Evolutionary conservation across 257 asterid genomes (phyloP).

Genomic region (Parsonsia alboflavescens): DNA sequence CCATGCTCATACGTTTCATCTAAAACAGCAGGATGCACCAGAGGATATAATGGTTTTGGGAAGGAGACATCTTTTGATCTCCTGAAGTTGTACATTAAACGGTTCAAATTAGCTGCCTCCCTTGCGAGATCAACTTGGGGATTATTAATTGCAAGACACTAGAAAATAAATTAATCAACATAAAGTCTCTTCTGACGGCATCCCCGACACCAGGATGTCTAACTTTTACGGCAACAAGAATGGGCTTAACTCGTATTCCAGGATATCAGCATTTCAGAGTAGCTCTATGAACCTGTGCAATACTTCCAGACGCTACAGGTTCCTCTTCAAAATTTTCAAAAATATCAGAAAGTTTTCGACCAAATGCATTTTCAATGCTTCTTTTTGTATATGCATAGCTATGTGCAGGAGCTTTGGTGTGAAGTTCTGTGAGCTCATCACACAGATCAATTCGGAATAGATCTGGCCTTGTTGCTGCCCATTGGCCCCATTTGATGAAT

Average conservation of each 20-base stretch:
- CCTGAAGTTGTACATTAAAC: conserved; percentile 79
- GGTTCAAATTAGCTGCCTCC: conserved; percentile 88
- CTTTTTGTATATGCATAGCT: conserved; percentile 66
- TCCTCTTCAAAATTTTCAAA: conserved; percentile 73
- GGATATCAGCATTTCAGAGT: conserved; percentile 61
- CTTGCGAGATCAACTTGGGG: conserved; percentile 92
- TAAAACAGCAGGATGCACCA: conserved; percentile 91
- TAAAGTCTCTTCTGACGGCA: conserved; percentile 71
- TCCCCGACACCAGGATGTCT: conserved; percentile 92
- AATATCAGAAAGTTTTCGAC: conserved; percentile 61
- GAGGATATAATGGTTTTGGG: conserved; percentile 82
- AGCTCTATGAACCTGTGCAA: conserved; percentile 86
- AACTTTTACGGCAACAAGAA: conserved; percentile 83
- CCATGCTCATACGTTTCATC: conserved; percentile 91
- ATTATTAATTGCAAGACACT: conserved; percentile 46
- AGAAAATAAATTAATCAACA: conserved; percentile 61
- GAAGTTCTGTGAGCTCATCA: conserved; percentile 71
- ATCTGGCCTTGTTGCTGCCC: conserved; percentile 98
- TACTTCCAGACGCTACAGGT: conserved; percentile 86
- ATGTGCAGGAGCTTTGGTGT: conserved; percentile 74
- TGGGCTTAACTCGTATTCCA: conserved; percentile 51
- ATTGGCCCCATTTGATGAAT: conserved; percentile 93
- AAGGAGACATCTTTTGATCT: conserved; percentile 78
- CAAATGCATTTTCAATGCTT: conserved; percentile 71
- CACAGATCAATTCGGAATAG: conserved; percentile 73